A percentile compares a stretch with the other conserved stretches of the same genome.
phyloP scores from a whole-genome alignment of 106 monocot species.

The Apostasia ramifera region DNA sequence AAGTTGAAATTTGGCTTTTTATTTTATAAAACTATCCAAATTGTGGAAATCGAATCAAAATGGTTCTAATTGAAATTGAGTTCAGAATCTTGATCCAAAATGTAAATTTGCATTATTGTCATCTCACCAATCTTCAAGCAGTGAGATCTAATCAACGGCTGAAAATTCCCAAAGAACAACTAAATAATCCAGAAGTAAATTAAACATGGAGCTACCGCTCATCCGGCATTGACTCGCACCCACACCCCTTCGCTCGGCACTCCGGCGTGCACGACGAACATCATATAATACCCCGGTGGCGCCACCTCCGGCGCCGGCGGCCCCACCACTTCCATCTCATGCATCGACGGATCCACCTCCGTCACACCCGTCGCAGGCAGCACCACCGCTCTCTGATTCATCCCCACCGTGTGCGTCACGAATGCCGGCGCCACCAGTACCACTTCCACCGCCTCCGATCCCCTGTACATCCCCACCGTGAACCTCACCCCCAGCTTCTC shows the following conservation, averaged over 20 bases:
- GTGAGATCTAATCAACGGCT: too few relatives aligned
- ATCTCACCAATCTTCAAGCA: too few relatives aligned
- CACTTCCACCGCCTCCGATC: constrained; percentile 4
- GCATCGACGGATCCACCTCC: too few relatives aligned
- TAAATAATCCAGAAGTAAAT: too few relatives aligned
- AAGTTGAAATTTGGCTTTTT: too few relatives aligned
- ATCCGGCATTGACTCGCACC: constrained; percentile 1
- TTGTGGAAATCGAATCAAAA: too few relatives aligned
- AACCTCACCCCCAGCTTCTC: constrained; percentile 27
- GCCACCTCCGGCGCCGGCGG: constrained; percentile 16
- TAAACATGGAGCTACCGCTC: too few relatives aligned
- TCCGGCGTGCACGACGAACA: constrained; percentile 29
- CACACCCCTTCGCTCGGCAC: constrained; percentile 39
- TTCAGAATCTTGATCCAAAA: too few relatives aligned
- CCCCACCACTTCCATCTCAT: background rate
- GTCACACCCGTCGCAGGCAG: background rate
- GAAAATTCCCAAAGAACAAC: too few relatives aligned
- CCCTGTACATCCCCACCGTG: background rate
- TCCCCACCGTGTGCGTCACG: constrained; percentile 30
- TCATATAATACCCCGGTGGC: constrained; percentile 38
- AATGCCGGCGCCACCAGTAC: constrained; percentile 33
- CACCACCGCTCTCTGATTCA: constrained; percentile 35
- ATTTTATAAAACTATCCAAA: too few relatives aligned
- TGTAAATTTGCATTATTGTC: too few relatives aligned
- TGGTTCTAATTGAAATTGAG: too few relatives aligned